These are phyloP conservation scores for Rhododendron griersonianum DNA, from an alignment of 148 eudicot genomes.

Conservation along the genomic window DNA sequence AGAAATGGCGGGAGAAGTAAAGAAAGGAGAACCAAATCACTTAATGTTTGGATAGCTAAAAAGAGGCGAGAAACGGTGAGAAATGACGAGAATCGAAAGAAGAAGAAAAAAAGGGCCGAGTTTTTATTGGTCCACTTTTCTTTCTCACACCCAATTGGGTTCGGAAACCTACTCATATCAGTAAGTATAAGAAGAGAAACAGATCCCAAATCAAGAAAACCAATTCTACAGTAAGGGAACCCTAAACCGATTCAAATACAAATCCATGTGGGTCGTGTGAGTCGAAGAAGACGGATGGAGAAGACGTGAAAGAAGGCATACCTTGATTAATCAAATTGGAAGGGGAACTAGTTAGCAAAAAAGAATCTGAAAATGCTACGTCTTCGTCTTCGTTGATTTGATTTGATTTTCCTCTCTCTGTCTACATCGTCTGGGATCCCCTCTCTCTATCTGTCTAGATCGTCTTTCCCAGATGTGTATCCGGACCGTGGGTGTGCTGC, in stretches of 20 bases:
- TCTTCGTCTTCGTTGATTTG: background rate
- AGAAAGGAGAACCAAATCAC: background rate
- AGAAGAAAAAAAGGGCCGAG: background rate
- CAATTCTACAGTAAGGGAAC: background rate
- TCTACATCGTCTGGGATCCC: background rate
- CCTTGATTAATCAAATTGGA: background rate
- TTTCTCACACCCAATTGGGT: background rate
- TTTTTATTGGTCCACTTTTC: background rate
- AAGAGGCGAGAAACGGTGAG: background rate
- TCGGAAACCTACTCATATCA: background rate
- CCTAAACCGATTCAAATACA: background rate
- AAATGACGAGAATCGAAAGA: background rate
- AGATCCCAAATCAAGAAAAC: background rate
- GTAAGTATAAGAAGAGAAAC: background rate
- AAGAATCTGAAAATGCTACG: background rate
- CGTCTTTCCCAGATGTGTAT: background rate
- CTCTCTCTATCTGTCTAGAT: background rate
- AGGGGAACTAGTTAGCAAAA: background rate
- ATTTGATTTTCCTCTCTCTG: background rate
- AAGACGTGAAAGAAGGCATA: background rate
- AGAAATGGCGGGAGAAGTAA: background rate
- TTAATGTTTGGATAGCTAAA: background rate
- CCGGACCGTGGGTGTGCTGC: background rate
- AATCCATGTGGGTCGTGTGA: background rate
- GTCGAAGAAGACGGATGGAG: background rate